These are phyloP conservation scores for Aspergillus uvarum DNA, from an alignment of 2,329 filamentous ascomycete species.

Conservation along the genomic window DNA sequence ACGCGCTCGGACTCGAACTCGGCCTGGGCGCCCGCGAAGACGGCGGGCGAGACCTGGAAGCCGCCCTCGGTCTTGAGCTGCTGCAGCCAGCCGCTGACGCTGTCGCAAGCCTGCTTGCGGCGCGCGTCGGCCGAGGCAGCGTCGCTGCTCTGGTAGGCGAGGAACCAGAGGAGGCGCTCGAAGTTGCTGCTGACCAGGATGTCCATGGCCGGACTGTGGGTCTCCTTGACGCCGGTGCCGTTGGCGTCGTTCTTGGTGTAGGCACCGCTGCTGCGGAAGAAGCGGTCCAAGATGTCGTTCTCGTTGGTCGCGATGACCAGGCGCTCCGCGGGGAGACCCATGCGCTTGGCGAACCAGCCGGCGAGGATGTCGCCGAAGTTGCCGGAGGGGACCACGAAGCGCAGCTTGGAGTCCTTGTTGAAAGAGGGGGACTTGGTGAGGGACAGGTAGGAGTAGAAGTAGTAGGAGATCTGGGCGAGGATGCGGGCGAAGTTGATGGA, in stretches of 20 bases:
- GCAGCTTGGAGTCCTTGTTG: slow-evolving; percentile 59
- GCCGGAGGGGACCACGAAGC: slow-evolving; percentile 88
- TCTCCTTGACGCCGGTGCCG: slow-evolving; percentile 77
- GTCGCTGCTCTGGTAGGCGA: slow-evolving; percentile 66
- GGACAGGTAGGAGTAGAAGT: slow-evolving; percentile 91
- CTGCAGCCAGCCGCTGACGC: slow-evolving; percentile 74
- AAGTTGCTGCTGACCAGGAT: slow-evolving; percentile 97
- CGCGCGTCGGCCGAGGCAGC: slow-evolving; percentile 44
- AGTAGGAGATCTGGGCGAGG: slow-evolving; percentile 94
- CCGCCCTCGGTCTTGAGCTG: slow-evolving; percentile 78
- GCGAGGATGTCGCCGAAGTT: slow-evolving; percentile 92
- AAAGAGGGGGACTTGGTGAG: slow-evolving; percentile 63
- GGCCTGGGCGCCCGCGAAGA: slow-evolving; percentile 68
- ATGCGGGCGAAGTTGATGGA: slow-evolving; percentile 97
- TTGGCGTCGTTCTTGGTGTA: slow-evolving; percentile 79
- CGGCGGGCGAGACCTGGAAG: slow-evolving; percentile 74
- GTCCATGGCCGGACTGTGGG: slow-evolving; percentile 93
- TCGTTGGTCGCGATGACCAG: slow-evolving; percentile 93
- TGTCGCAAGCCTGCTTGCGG: slow-evolving; percentile 61
- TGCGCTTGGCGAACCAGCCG: slow-evolving; percentile 86
- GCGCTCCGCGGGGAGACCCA: slow-evolving; percentile 86
- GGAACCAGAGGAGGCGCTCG: slow-evolving; percentile 90
- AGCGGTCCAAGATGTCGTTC: slow-evolving; percentile 94
- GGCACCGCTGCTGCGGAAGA: slow-evolving; percentile 77
- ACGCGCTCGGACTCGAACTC: slow-evolving; percentile 80